Conservation (phyloP, 2,329 filamentous ascomycete genomes). For the Fusarium sp. region DNA sequence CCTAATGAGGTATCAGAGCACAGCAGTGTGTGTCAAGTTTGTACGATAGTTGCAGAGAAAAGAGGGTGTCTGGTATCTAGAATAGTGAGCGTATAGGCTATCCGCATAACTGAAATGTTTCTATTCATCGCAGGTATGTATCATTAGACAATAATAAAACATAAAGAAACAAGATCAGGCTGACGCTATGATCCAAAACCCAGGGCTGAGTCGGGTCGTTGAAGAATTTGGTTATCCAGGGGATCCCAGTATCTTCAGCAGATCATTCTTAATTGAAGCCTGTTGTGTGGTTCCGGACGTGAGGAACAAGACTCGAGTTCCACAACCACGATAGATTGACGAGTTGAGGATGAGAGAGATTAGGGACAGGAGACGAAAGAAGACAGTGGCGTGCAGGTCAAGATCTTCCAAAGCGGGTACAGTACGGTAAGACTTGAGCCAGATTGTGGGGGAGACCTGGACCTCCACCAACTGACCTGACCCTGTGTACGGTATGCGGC, state of each 20-base stretch:
- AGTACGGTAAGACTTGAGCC: neutral
- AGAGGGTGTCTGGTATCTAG: neutral
- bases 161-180: neutral
- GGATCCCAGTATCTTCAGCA: conserved; percentile 7
- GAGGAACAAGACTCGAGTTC: conserved; percentile 6
- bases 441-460: neutral
- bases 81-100: neutral
- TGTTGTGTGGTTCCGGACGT: neutral
- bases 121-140: neutral
- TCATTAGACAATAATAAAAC: neutral
- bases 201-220: neutral
- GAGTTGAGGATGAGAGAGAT: neutral
- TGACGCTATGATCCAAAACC: neutral
- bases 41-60: neutral
- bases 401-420: neutral
- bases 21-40: conserved; percentile 24
- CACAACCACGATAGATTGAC: neutral
- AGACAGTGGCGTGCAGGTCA: neutral
- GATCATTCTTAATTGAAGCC: neutral
- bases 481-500: neutral
- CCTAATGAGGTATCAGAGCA: conserved; percentile 17
- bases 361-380: neutral
- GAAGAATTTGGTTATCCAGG: neutral
- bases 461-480: neutral
- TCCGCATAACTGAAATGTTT: neutral